Conservation (phyloP, 73 alveolate species). For the Paramecium caudatum region DNA sequence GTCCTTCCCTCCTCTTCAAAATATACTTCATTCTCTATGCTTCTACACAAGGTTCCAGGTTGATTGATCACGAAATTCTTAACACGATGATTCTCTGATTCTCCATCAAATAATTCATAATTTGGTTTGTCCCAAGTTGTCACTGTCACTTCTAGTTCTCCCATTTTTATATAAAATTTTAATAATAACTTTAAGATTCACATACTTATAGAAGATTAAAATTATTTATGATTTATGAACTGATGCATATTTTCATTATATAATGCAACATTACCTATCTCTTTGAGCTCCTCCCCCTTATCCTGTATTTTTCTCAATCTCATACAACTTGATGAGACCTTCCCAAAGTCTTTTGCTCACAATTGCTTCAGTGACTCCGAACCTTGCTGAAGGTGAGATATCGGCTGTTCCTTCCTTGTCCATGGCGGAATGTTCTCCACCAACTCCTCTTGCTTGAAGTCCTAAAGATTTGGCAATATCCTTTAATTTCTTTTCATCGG, state of each 20-base stretch:
- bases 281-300: constrained; percentile 14
- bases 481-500: constrained; percentile 29
- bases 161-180: constrained; percentile 28
- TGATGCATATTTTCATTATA: not conserved
- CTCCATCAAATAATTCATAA: constrained; percentile 69
- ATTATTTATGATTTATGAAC: too few species aligned
- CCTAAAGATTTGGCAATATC: constrained; percentile 33
- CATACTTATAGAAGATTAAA: too few species aligned
- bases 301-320: constrained; percentile 10
- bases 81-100: constrained; percentile 7
- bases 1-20: not conserved
- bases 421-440: constrained; percentile 32
- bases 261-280: constrained; percentile 8
- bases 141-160: constrained; percentile 33
- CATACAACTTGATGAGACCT: constrained; percentile 5
- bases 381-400: constrained; percentile 45
- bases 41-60: constrained; percentile 28
- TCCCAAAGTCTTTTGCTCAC: not conserved
- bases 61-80: not conserved
- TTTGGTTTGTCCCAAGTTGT: constrained; percentile 62
- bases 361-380: constrained; percentile 21
- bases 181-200: too few species aligned
- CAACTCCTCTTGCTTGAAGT: constrained; percentile 43
- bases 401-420: constrained; percentile 40
- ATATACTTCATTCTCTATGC: constrained; percentile 20